Base-by-base conservation (phyloP, 2,329 filamentous ascomycete species). In the Colletotrichum tofieldiae region DNA sequence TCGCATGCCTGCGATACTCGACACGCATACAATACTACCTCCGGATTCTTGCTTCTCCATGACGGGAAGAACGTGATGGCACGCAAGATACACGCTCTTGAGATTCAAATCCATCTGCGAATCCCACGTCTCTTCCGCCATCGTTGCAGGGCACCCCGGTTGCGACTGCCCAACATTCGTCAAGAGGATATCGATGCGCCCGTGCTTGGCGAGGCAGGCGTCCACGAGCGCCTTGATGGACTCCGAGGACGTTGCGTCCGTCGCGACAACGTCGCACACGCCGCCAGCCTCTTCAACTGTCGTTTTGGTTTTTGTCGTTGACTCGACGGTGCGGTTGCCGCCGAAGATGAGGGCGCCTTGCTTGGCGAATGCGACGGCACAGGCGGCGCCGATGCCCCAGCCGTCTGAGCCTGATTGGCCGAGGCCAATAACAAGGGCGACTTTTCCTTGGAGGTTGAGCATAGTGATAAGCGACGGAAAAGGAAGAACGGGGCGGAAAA, bases 101-200 rank as follows among this genome's bases (percentile, higher is more conserved):
- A 91, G 79, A 74, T 90, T 90, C 51, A 90, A 77, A 12, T 87
- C 84, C 62, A 88, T 83, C 71, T 90, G 88, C 0, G 79, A 70
- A 74, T 90, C 85, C 88, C 88, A 90, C 0, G 82, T 75, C 1
- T 83, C 81, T 65, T 90, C 87, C 0, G 67, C 56, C 82, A 90
- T 86, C 0, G 77, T 79, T 0, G 84, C 87, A 0, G 88, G 85
- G 39, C 83, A 82, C 0, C 88, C 88, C 0, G 84, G 85, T 70
- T 90, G 88, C 0, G 85, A 88, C 64, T 85, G 85, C 2, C 90
- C 90, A 3, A 91, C 89, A 64, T 91, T 91, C 74, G 90, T 90
- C 20, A 92, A 77, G 0, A 92, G 79, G 29, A 92, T 87, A 73
- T 92, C 90, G 65, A 91, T 87, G 7, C 86, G 84, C 11, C 88